phyloP scores from a whole-genome alignment of 441 rosid genomes.

The Erodium trifolium region DNA sequence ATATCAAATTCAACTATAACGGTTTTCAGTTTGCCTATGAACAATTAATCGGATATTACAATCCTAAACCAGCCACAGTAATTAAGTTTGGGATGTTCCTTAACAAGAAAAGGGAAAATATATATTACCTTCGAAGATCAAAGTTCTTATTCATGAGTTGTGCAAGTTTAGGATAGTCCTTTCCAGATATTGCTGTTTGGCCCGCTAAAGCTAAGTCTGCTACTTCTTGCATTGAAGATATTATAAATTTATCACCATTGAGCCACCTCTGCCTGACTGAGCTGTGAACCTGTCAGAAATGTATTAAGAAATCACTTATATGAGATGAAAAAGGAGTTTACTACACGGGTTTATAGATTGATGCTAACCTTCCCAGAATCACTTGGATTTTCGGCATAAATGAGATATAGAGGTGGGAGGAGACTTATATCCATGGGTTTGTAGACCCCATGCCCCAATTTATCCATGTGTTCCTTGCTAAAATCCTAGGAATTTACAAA shows the following conservation, averaged over 20 bases:
- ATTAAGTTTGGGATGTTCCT: background rate
- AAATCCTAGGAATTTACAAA: slow-evolving; percentile 38
- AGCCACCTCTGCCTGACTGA: slow-evolving; percentile 79
- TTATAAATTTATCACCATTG: slow-evolving; percentile 66
- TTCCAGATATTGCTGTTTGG: slow-evolving; percentile 43
- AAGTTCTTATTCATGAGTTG: slow-evolving; percentile 74
- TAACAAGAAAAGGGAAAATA: background rate
- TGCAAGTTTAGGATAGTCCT: slow-evolving; percentile 54
- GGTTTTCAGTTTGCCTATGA: too few relatives aligned
- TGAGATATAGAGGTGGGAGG: slow-evolving; percentile 74
- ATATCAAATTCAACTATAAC: background rate
- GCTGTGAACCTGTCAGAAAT: slow-evolving; percentile 55
- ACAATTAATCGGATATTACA: background rate
- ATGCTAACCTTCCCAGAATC: slow-evolving; percentile 82
- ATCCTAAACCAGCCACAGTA: background rate
- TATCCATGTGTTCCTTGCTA: slow-evolving; percentile 67
- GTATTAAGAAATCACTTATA: background rate
- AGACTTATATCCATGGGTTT: slow-evolving; percentile 62
- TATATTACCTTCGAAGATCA: slow-evolving; percentile 61
- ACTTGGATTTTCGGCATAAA: slow-evolving; percentile 91
- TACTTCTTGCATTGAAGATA: slow-evolving; percentile 62
- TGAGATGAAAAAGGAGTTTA: background rate
- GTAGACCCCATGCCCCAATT: slow-evolving; percentile 72
- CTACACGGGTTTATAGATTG: background rate
- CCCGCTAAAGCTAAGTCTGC: slow-evolving; percentile 66